Base-by-base conservation (phyloP, 306 rosid genomes). In the Dicorynia guianensis region DNA sequence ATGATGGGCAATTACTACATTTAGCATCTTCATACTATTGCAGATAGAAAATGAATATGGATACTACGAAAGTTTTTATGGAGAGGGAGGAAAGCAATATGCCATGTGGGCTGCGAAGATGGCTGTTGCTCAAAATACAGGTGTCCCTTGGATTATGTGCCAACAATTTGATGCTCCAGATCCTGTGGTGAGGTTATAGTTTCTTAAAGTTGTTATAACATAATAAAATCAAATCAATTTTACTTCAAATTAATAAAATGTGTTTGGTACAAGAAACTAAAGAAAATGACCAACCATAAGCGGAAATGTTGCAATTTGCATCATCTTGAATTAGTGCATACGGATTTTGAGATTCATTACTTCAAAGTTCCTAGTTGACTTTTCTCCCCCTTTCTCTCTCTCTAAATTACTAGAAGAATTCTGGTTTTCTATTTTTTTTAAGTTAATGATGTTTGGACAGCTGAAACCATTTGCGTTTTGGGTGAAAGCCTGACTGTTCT, bases 21-120 rank as follows among this genome's bases (percentile, higher is more conserved):
- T 56, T 30, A 42, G 39, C 44, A 20, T 73, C 34, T 69, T 74
- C 63, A 75, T 17, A 18, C 61, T 36, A 7, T 68, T 82, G 87
- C 90, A 93, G 98, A 50, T 93, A 76, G 98, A 93, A 83, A 93
- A 93, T 83, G 98, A 93, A 76, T 93, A 93, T 82, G 98, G 98
- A 68, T 88, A 50, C 79, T 89, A 89, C n/a, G 98, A 93, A 80
- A 60, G 72, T 0, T 90, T 68, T 56, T 93, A 93, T 71, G 91
- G 93, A 81, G 96, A 91, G 33, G 97, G 82, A 13, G 98, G 98
- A 48, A 88, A 91, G 83, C 78, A 84, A 71, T 91, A 93, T 84
- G 94, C 96, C 35, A 48, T 77, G 85, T 93, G 98, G 97, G 91
- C 97, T 77, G 98, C 98, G 77, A 87, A 79, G 71, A 91, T 89